A percentile compares a stretch with the other conserved stretches of the same genome.
phyloP scores from a whole-genome alignment of 1,139 yeast species.

The Yamadazyma blattariae region DNA sequence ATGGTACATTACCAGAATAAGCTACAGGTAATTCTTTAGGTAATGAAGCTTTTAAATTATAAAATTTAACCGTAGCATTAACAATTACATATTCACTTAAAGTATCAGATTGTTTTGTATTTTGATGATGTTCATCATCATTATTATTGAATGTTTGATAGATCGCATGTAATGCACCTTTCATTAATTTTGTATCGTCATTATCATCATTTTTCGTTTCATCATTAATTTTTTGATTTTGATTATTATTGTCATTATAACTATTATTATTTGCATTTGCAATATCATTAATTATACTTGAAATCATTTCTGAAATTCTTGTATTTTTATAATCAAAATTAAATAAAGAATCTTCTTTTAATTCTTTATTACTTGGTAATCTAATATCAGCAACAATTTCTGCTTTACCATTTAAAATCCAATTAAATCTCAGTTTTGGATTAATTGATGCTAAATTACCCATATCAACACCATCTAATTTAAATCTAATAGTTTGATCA shows the following conservation, averaged over 20 bases:
- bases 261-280: conserved; percentile 16
- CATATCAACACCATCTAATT: conserved; percentile 64
- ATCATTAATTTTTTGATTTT: conserved; percentile 16
- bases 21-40: conserved; percentile 55
- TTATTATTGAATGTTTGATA: conserved; percentile 38
- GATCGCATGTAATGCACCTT: conserved; percentile 42
- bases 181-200: conserved; percentile 30
- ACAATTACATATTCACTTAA: conserved; percentile 55
- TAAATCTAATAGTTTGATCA: conserved; percentile 59
- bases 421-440: conserved; percentile 52
- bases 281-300: conserved; percentile 28
- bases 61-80: conserved; percentile 61
- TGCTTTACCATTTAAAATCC: conserved; percentile 70
- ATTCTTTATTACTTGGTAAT: conserved; percentile 45
- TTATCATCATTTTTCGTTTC: conserved; percentile 17
- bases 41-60: conserved; percentile 56
- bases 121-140: conserved; percentile 5
- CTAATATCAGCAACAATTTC: conserved; percentile 69
- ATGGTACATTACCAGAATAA: conserved; percentile 50
- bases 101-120: conserved; percentile 7
- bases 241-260: conserved; percentile 6
- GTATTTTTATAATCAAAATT: conserved; percentile 21
- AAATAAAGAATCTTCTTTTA: conserved; percentile 20
- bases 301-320: conserved; percentile 24
- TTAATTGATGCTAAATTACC: conserved; percentile 36